Evolutionary conservation across 192 early-diverging fungal genomes (phyloP).

Genomic region (Coemansia guatemalensis): DNA sequence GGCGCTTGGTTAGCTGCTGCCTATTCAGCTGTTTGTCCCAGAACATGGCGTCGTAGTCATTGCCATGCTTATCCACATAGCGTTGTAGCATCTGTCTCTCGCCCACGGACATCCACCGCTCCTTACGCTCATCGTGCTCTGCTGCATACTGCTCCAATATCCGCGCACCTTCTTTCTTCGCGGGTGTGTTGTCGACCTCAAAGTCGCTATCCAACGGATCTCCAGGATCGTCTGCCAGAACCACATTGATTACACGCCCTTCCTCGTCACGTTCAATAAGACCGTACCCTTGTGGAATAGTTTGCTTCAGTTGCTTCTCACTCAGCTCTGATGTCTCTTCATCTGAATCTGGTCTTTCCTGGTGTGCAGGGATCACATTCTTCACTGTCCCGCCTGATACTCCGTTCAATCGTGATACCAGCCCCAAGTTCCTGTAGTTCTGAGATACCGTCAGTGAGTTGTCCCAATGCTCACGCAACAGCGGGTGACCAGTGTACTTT

Average conservation of each 20-base stretch:
- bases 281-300: conserved; percentile 65
- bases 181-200: conserved; percentile 46
- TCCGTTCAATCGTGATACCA: conserved; percentile 67
- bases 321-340: conserved; percentile 8
- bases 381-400: conserved; percentile 56
- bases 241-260: conserved; percentile 69
- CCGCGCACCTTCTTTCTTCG: conserved; percentile 62
- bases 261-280: conserved; percentile 80
- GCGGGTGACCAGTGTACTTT: conserved; percentile 59
- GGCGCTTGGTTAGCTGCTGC: conserved; percentile 66
- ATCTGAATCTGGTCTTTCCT: neutral
- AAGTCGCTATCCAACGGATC: conserved; percentile 52
- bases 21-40: conserved; percentile 71
- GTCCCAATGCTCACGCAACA: conserved; percentile 72
- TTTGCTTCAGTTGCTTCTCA: conserved; percentile 56
- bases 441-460: conserved; percentile 62
- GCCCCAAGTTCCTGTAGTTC: conserved; percentile 74
- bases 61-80: conserved; percentile 68
- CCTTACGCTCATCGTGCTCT: conserved; percentile 34
- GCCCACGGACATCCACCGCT: conserved; percentile 58
- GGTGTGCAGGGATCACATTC: conserved; percentile 16
- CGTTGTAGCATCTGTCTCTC: conserved; percentile 58
- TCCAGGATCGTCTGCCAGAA: conserved; percentile 59
- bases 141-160: conserved; percentile 56
- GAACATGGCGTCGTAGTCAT: conserved; percentile 76